Conservation (phyloP, 2,329 filamentous ascomycete genomes). For the Colletotrichum cuscutae region DNA sequence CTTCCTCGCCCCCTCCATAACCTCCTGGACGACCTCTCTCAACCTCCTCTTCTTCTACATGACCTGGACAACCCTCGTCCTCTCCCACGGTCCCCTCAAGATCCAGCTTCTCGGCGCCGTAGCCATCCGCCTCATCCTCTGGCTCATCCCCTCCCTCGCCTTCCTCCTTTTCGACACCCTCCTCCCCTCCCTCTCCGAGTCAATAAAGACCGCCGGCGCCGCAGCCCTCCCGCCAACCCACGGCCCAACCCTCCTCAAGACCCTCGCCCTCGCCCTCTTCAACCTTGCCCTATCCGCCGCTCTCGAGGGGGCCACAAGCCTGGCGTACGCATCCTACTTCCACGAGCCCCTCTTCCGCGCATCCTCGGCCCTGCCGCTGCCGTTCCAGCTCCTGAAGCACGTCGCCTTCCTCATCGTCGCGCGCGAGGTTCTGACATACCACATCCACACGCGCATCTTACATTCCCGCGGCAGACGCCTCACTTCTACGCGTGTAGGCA, state of each 20-base stretch:
- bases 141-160: slow-evolving; percentile 75
- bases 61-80: slow-evolving; percentile 86
- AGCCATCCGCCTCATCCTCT: slow-evolving; percentile 75
- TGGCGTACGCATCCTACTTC: slow-evolving; percentile 48
- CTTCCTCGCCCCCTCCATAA: slow-evolving; percentile 68
- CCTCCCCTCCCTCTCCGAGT: slow-evolving; percentile 74
- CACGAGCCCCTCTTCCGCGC: slow-evolving; percentile 57
- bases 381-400: slow-evolving; percentile 64
- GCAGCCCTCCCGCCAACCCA: slow-evolving; percentile 57
- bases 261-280: slow-evolving; percentile 53
- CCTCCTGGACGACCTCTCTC: slow-evolving; percentile 80
- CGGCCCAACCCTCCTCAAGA: slow-evolving; percentile 44
- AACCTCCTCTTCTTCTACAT: slow-evolving; percentile 92
- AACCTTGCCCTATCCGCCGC: slow-evolving; percentile 58
- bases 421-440: slow-evolving; percentile 74
- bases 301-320: slow-evolving; percentile 54
- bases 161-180: slow-evolving; percentile 79
- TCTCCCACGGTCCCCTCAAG: slow-evolving; percentile 78
- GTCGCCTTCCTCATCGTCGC: slow-evolving; percentile 53
- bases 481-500: slow-evolving; percentile 46
- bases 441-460: slow-evolving; percentile 77
- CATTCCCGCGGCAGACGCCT: slow-evolving; percentile 56
- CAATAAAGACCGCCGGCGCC: slow-evolving; percentile 74
- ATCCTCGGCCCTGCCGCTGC: slow-evolving; percentile 60
- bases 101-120: slow-evolving; percentile 80